Evolutionary conservation across 345 rosid species (phyloP).

Genomic region (rapeseed (Brassica napus)): Da-Ae NC_063441.1:14644501-14645000

Average conservation of each 20-base stretch:
- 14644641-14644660: no score
- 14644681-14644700: slow-evolving; percentile 87
- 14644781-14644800: slow-evolving; percentile 70
- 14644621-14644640: slow-evolving; percentile 92
- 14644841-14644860: slow-evolving; percentile 37
- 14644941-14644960: no score
- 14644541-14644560: slow-evolving; percentile 7
- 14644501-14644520: slow-evolving; percentile 1
- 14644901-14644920: slow-evolving; percentile 25
- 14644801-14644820: slow-evolving; percentile 69
- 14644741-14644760: slow-evolving; percentile 77
- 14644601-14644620: slow-evolving; percentile 66
- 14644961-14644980: slow-evolving; percentile 50
- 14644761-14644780: slow-evolving; percentile 59
- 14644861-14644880: not conserved
- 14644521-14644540: not conserved
- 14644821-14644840: slow-evolving; percentile 93
- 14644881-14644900: slow-evolving; percentile 9
- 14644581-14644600: not conserved
- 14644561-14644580: not conserved
- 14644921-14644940: slow-evolving; percentile 54
- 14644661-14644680: slow-evolving; percentile 94
- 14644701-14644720: slow-evolving; percentile 76
- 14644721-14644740: slow-evolving; percentile 86
- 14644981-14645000: slow-evolving; percentile 73